Evolutionary conservation across 2,329 filamentous ascomycete genomes (phyloP).

Genomic region (Colletotrichum nymphaeae): DNA sequence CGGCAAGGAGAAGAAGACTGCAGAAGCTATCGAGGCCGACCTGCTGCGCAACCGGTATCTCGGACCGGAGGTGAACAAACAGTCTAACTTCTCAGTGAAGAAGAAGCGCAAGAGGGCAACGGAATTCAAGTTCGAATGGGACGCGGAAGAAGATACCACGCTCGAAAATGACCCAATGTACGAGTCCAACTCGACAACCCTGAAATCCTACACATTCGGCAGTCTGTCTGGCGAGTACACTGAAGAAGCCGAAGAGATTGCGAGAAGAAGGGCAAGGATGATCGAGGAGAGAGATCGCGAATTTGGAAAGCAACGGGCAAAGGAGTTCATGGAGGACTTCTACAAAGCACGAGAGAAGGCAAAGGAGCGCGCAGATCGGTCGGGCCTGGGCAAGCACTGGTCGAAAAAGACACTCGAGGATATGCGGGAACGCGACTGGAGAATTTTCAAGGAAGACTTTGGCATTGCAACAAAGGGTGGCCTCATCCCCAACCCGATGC

Average conservation of each 20-base stretch:
- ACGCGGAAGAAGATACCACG: conserved; percentile 92
- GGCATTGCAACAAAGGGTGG: conserved; percentile 96
- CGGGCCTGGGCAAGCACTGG: conserved; percentile 92
- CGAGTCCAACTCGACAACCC: conserved; percentile 36
- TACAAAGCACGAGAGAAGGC: conserved; percentile 73
- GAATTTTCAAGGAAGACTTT: conserved; percentile 99
- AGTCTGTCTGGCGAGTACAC: conserved; percentile 64
- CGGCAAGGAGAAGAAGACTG: conserved; percentile 51
- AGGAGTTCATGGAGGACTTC: conserved; percentile 83
- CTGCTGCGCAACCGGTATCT: conserved; percentile 87
- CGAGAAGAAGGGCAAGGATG: conserved; percentile 71
- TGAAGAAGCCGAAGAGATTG: conserved; percentile 65
- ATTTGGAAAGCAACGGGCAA: conserved; percentile 80
- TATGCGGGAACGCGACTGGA: conserved; percentile 98
- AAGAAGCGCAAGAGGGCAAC: conserved; percentile 95
- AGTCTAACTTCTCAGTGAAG: conserved; percentile 89
- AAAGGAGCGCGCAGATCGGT: conserved; percentile 78
- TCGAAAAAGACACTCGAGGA: conserved; percentile 90
- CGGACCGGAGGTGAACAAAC: conserved; percentile 86
- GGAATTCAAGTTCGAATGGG: conserved; percentile 98
- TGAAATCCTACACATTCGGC: conserved; percentile 52
- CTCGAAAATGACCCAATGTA: conserved; percentile 86
- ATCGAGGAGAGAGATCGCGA: conserved; percentile 81
- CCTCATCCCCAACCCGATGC: conserved; percentile 94
- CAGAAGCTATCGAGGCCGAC: conserved; percentile 77